Percentiles rank a stretch among this genome's conserved stretches.
Conservation (phyloP, 1,139 yeast species). For the Scheffersomyces titani region DNA sequence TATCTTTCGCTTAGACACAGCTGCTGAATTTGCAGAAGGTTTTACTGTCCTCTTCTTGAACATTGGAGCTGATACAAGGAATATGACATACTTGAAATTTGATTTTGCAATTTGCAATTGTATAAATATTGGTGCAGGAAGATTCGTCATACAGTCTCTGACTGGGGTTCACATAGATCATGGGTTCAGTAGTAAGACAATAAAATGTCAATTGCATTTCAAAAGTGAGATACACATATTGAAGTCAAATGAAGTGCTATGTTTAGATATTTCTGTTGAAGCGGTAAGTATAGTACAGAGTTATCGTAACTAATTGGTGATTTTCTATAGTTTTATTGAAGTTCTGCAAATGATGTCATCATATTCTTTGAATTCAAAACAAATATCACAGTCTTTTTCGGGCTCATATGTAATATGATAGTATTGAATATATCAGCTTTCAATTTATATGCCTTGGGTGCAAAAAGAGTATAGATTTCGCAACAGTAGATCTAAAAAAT, state of each 20-base stretch:
- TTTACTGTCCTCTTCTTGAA: neutral
- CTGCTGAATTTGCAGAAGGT: neutral
- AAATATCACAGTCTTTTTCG: no score
- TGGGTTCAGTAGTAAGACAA: neutral
- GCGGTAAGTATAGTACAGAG: no score
- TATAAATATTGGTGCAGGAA: neutral
- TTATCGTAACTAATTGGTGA: no score
- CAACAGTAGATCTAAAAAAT: neutral
- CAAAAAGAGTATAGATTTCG: neutral
- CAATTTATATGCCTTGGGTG: neutral
- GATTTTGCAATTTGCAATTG: neutral
- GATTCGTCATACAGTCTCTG: slow-evolving; percentile 1
- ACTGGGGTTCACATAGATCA: neutral
- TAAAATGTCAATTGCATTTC: neutral
- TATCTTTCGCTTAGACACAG: neutral
- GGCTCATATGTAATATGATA: no score
- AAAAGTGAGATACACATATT: no score
- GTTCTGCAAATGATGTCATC: no score
- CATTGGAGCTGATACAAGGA: neutral
- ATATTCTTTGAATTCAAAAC: no score
- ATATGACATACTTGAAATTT: neutral
- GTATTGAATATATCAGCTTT: no score
- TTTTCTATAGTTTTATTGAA: no score
- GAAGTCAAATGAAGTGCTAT: no score
- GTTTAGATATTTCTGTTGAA: no score